Evolutionary conservation across 345 rosid genomes (phyloP), one percentile per base, ranked within the genome.

Genomic region (Durio zibethinus): DNA sequence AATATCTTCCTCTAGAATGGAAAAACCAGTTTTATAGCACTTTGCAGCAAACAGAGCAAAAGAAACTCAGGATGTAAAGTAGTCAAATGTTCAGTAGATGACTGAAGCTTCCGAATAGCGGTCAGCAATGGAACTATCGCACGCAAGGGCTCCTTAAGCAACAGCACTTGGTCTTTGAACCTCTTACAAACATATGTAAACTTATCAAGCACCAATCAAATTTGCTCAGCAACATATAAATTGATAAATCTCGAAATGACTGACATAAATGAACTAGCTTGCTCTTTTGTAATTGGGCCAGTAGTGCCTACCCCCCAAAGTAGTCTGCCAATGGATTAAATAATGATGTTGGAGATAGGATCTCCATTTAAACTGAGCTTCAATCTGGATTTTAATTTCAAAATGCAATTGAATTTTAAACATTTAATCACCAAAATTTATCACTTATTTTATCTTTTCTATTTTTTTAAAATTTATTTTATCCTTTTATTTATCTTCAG

Each of bases 31-130:
- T 85, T 91, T 94, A 72, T 97, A 94, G 80, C 84, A 85, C 83
- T 90, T 92, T 0, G 98, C 80, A 77, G 83, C 83, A 97, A 79
- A 82, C 99, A 92, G 67, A 97, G 89, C 59, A 88, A 93, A 86
- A 96, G 98, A 86, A 87, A 82, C 75, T 92, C 98, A 4, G 98
- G 97, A 83, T 96, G 99, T 85, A 96, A 86, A 20, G 92, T 29
- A 77, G 94, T 97, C 91, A 97, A 85, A 82, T 90, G 88, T 77
- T 89, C 98, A 36, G 88, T 31, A 52, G 98, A 90, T 23, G 82
- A 76, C 82, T 85, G 97, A 81, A 94, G 82, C 88, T 97, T 97
- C 56, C 73, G 86, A 70, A 94, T 79, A 77, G 98, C 96, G 2
- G 84, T 76, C 73, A 88, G 86, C 89, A 97, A 56, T 10, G 98